A percentile compares a stretch with the other conserved stretches of the same genome.
Evolutionary conservation across 352 stramenopile species (phyloP).

Genomic region (Phytophthora agathidicida): DNA sequence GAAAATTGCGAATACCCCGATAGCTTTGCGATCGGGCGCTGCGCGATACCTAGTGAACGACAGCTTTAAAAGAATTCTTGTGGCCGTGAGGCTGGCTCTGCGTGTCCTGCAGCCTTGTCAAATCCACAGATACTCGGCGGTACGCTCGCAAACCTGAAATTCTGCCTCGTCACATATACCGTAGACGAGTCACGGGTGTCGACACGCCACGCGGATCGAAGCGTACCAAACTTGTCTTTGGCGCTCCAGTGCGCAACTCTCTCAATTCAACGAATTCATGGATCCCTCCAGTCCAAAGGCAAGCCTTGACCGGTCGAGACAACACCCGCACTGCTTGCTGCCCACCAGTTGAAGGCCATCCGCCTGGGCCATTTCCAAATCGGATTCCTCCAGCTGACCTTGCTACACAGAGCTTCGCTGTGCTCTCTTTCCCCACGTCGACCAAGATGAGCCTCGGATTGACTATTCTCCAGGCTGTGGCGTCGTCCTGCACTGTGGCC

Average conservation of each 20-base stretch:
- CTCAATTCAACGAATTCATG: conserved; percentile 5
- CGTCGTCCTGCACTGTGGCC: conserved; percentile 38
- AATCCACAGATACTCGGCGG: no score
- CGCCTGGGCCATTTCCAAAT: conserved; percentile 17
- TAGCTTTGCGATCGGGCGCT: no score
- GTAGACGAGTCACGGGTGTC: conserved; percentile 26
- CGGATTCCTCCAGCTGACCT: conserved; percentile 13
- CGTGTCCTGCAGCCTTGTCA: no score
- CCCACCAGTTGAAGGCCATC: not conserved
- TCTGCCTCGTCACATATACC: conserved; percentile 29
- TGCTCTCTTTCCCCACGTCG: not conserved
- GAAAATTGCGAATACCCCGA: no score
- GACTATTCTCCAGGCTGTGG: conserved; percentile 36
- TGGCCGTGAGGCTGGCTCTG: no score
- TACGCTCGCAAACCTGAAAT: no score
- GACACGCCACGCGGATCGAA: conserved; percentile 13
- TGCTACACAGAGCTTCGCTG: not conserved
- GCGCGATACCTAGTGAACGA: no score
- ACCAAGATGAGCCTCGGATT: conserved; percentile 25
- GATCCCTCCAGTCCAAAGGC: not conserved
- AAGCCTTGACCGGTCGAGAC: no score
- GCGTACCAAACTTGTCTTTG: conserved; percentile 21
- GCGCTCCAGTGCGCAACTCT: conserved; percentile 4
- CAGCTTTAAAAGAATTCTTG: no score
- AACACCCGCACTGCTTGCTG: not conserved